These are phyloP conservation scores for Moricandia arvensis DNA, from an alignment of 345 rosid genomes.

Conservation along the genomic window DNA sequence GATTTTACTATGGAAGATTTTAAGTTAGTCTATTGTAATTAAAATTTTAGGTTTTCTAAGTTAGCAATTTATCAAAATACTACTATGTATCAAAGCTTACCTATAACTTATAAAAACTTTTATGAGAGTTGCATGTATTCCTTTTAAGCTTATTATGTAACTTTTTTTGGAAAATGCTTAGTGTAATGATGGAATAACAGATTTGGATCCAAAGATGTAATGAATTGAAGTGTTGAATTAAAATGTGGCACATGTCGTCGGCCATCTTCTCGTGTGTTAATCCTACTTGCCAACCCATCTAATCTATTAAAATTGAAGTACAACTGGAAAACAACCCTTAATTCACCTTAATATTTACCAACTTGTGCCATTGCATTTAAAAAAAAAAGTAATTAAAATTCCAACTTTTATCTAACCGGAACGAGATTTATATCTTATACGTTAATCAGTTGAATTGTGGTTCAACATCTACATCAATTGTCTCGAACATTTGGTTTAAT, in stretches of 20 bases:
- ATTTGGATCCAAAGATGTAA: background rate
- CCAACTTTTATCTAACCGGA: too few species aligned
- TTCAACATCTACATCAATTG: too few species aligned
- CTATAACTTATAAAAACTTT: background rate
- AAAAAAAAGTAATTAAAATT: too few species aligned
- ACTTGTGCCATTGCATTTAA: too few species aligned
- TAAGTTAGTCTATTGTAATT: background rate
- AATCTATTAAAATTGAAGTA: too few species aligned
- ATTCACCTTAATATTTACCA: too few species aligned
- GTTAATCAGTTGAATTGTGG: too few species aligned
- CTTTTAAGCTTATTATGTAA: background rate
- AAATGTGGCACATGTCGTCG: slow-evolving; percentile 15
- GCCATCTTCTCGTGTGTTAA: slow-evolving; percentile 20
- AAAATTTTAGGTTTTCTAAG: background rate
- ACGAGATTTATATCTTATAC: too few species aligned
- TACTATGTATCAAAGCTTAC: background rate
- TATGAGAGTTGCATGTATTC: background rate
- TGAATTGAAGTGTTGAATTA: slow-evolving; percentile 1
- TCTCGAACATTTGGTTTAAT: too few species aligned
- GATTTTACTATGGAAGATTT: background rate
- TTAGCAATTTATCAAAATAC: background rate
- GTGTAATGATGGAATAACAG: background rate
- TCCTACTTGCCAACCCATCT: slow-evolving; percentile 27
- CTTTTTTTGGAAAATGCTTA: background rate
- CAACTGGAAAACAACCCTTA: too few species aligned